These are phyloP conservation scores for Chalaropsis thielavioides DNA, from an alignment of 2,329 filamentous ascomycete species.

Conservation along the genomic window DNA sequence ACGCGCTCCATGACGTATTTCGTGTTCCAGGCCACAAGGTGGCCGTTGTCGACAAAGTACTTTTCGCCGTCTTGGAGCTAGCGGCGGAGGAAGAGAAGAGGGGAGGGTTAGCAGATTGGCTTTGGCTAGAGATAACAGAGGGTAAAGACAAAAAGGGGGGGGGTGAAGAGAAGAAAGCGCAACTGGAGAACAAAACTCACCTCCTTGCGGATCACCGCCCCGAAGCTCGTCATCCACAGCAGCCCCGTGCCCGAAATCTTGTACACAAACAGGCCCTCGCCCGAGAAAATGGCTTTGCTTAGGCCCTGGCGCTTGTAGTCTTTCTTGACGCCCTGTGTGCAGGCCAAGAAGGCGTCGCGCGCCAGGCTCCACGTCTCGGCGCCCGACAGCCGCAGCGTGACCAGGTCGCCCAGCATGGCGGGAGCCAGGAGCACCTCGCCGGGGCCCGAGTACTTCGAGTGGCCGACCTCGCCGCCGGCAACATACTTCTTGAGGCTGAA, in stretches of 20 bases:
- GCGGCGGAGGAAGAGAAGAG: not conserved
- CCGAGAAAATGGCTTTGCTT: slow-evolving; percentile 83
- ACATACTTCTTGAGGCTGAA: slow-evolving; percentile 90
- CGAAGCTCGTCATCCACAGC: slow-evolving; percentile 83
- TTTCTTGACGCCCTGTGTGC: slow-evolving; percentile 73
- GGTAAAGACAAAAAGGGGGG: slow-evolving; percentile 2
- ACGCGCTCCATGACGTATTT: slow-evolving; percentile 86
- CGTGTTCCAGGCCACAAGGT: slow-evolving; percentile 92
- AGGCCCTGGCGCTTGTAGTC: slow-evolving; percentile 78
- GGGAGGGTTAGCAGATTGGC: no score
- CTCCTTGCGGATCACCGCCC: slow-evolving; percentile 88
- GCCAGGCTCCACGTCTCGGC: slow-evolving; percentile 70
- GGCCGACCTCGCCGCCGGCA: slow-evolving; percentile 61
- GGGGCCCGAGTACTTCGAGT: slow-evolving; percentile 72
- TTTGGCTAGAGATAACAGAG: not conserved
- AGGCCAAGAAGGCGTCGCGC: slow-evolving; percentile 72
- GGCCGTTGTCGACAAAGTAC: slow-evolving; percentile 86
- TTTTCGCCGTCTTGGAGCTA: slow-evolving; percentile 55
- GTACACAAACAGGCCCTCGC: slow-evolving; percentile 83
- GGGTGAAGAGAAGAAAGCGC: not conserved
- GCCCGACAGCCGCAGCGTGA: slow-evolving; percentile 58
- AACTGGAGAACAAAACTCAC: slow-evolving; percentile 37
- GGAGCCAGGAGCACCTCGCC: slow-evolving; percentile 82
- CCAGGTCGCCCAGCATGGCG: slow-evolving; percentile 67
- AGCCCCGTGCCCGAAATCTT: slow-evolving; percentile 69